Conservation (phyloP, 768 basidiomycete genomes). For the Phlebiopsis flavidoalba region DNA sequence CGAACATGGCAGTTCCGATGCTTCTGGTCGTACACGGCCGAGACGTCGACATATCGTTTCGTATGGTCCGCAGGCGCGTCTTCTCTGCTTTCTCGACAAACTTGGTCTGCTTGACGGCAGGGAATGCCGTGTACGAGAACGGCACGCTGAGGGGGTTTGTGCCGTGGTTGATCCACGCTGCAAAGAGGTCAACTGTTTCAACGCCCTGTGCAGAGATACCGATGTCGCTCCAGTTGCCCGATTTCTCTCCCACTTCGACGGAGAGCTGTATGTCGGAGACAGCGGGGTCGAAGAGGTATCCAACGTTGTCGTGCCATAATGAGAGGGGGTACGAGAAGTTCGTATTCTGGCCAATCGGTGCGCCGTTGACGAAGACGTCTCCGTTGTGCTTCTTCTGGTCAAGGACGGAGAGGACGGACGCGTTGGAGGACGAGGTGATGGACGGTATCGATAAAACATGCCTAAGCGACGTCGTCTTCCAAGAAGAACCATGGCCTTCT, state of each 20-base stretch:
- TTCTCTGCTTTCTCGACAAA: constrained; percentile 35
- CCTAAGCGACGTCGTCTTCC: constrained; percentile 53
- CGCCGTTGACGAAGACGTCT: constrained; percentile 38
- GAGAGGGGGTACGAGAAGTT: constrained; percentile 29
- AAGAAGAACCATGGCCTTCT: constrained; percentile 77
- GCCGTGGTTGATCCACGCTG: constrained; percentile 53
- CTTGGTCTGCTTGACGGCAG: constrained; percentile 35
- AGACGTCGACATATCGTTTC: constrained; percentile 43
- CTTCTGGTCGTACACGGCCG: constrained; percentile 43
- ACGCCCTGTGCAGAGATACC: constrained; percentile 60
- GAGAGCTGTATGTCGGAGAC: constrained; percentile 25
- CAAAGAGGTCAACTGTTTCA: constrained; percentile 55
- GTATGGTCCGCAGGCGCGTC: constrained; percentile 30
- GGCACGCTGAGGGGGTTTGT: constrained; percentile 23
- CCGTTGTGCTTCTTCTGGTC: constrained; percentile 54
- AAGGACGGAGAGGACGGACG: constrained; percentile 57
- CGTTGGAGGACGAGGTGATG: constrained; percentile 33
- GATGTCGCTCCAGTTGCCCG: constrained; percentile 56
- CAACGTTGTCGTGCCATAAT: constrained; percentile 65
- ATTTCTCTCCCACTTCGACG: constrained; percentile 41
- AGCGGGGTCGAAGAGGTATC: constrained; percentile 45
- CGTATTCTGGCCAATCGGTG: constrained; percentile 9
- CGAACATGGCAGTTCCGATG: constrained; percentile 40
- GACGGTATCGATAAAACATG: constrained; percentile 57
- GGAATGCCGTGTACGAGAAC: constrained; percentile 51